Percentiles rank a stretch among this genome's conserved stretches.
Evolutionary conservation across 805 yeast genomes (phyloP).

Genomic region (Brettanomyces bruxellensis): DNA sequence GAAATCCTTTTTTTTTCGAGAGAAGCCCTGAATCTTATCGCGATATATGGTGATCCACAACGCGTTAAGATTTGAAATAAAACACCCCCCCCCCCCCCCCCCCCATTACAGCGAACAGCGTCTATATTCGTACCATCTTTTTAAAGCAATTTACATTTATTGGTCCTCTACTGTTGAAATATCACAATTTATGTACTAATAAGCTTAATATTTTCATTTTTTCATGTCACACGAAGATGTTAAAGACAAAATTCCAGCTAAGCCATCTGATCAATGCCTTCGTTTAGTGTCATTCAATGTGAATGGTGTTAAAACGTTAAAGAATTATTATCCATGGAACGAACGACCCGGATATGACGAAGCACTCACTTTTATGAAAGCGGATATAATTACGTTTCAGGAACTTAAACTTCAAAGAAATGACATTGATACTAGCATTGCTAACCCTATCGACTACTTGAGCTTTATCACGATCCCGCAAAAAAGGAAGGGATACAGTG

Average conservation of each 20-base stretch:
- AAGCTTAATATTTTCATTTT: too few relatives aligned
- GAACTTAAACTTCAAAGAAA: conserved; percentile 65
- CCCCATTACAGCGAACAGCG: too few relatives aligned
- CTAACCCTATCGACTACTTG: conserved; percentile 44
- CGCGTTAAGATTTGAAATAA: too few relatives aligned
- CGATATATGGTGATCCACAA: too few relatives aligned
- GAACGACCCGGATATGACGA: conserved; percentile 30
- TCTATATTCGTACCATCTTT: too few relatives aligned
- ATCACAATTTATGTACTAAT: too few relatives aligned
- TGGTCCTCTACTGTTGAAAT: too few relatives aligned
- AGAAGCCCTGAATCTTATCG: too few relatives aligned
- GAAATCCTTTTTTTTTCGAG: too few relatives aligned
- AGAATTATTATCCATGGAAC: conserved; percentile 82
- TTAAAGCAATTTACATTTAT: too few relatives aligned
- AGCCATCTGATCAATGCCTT: conserved; percentile 5
- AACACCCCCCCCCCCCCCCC: too few relatives aligned
- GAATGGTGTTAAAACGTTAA: conserved; percentile 73
- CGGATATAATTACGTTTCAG: conserved; percentile 79
- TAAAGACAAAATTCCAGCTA: conserved; percentile 4
- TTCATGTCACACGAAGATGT: background rate
- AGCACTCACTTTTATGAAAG: conserved; percentile 46
- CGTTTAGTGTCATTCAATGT: conserved; percentile 57
- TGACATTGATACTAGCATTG: conserved; percentile 29
- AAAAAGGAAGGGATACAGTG: conserved; percentile 75
- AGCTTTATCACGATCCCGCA: conserved; percentile 64